Conservation (phyloP, 306 rosid species). For the Prunus mume region DNA sequence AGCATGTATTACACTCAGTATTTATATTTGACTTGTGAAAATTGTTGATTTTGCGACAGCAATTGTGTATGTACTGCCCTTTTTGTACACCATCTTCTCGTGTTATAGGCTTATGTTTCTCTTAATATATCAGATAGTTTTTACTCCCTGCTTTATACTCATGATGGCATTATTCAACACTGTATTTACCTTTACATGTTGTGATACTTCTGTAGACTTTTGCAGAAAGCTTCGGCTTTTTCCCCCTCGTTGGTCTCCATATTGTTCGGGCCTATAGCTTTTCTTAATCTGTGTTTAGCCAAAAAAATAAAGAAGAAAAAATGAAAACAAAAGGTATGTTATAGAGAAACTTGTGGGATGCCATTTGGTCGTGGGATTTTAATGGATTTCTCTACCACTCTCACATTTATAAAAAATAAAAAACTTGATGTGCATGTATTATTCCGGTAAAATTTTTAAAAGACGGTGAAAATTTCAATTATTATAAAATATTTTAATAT, state of each 20-base stretch:
- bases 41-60: neutral
- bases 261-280: neutral
- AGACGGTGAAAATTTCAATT: no score
- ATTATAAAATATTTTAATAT: no score
- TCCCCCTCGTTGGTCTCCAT: neutral
- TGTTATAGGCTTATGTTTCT: neutral
- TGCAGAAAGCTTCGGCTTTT: neutral
- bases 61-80: neutral
- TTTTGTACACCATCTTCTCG: neutral
- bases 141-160: neutral
- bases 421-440: no score
- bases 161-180: neutral
- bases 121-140: neutral
- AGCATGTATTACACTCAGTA: conserved; percentile 1
- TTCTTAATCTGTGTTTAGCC: no score
- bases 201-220: neutral
- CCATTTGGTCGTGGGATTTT: no score
- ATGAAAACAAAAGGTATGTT: no score
- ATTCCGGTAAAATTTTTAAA: no score
- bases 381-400: no score
- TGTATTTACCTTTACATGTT: neutral
- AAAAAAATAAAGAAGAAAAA: no score
- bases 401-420: no score
- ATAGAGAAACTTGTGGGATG: no score
- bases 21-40: neutral